A percentile compares a stretch with the other conserved stretches of the same genome.
These are phyloP conservation scores for Crucihimalaya himalaica DNA, from an alignment of 345 rosid species.

Conservation along the genomic window DNA sequence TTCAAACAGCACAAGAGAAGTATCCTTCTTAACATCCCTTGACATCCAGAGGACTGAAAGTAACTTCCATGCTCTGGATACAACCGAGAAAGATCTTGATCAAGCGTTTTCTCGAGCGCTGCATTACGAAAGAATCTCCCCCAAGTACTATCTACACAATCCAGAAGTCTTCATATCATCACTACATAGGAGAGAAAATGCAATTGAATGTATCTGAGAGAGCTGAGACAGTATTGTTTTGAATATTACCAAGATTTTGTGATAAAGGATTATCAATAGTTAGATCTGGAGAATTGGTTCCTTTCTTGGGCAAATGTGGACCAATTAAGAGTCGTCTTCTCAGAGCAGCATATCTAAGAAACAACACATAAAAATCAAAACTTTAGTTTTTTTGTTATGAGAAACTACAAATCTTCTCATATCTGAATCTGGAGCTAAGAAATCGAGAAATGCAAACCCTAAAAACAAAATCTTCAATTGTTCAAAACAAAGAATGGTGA, in stretches of 20 bases:
- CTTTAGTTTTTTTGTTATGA: not conserved
- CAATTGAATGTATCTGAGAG: not conserved
- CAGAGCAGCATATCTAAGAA: constrained; percentile 72
- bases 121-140: constrained; percentile 93
- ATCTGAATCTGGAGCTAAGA: not conserved
- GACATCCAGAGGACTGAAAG: constrained; percentile 94
- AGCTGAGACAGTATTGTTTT: constrained; percentile 4
- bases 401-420: no score
- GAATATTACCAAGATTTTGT: constrained; percentile 76
- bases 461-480: not conserved
- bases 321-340: constrained; percentile 77
- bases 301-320: constrained; percentile 73
- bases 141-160: constrained; percentile 87
- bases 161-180: not conserved
- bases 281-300: constrained; percentile 62
- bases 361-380: constrained; percentile 19
- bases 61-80: constrained; percentile 95
- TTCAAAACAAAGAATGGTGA: not conserved
- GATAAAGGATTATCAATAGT: constrained; percentile 90
- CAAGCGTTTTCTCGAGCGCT: constrained; percentile 91
- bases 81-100: constrained; percentile 88
- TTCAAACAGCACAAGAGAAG: constrained; percentile 90
- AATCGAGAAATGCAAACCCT: not conserved
- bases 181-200: not conserved
- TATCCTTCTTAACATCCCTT: constrained; percentile 90